Base-by-base conservation (phyloP, 495 filamentous ascomycete genomes). In the Sordaria brevicollis region DNA sequence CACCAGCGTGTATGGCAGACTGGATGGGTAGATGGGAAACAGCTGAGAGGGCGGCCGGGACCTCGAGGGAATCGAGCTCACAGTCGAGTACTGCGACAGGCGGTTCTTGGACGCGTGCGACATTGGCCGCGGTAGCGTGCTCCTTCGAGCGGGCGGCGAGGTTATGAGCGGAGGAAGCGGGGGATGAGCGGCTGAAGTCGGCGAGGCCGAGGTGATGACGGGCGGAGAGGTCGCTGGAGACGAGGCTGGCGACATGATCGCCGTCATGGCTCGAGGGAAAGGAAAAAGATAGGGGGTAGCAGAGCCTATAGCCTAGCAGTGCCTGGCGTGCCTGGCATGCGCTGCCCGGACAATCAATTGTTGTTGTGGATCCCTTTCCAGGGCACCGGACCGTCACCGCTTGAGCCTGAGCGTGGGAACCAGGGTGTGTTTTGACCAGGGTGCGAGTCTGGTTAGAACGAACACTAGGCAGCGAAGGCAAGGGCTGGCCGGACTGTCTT, bases 11-110 rank as follows among this genome's bases (percentile, higher is more conserved):
- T 97, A 97, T 8, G 92, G 80, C n/a, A 97, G 86, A 76, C 89
- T 94, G 41, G 94, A 93, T 76, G 92, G 91, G 81, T 93, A 97
- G 73, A 91, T 78, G 2, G 93, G 90, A 71, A 93, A 94, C 41
- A 92, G 86, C 75, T 90, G 87, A 25, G 93, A 92, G 72, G 85
- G 83, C 41, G 92, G 91, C 72, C 95, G 87, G 71, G 93, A 94
- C 83, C 88, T 74, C 82, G 89, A 78, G 83, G 84, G 81, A 86
- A 93, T 79, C 83, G 89, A 78, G 83, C 89, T 93, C 75, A 91
- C 85, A 54, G 77, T 83, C 72, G 88, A 89, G 77, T 89, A 87
- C 72, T 88, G 84, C 69, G 87, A 88, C 71, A 87, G 74, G 71
- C 93, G 88, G 70, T 90, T 90, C 77, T 88, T 93, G 35, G 85